These are phyloP conservation scores for Rubroboletus satanas DNA, from an alignment of 768 basidiomycete genomes.

Conservation along the genomic window DNA sequence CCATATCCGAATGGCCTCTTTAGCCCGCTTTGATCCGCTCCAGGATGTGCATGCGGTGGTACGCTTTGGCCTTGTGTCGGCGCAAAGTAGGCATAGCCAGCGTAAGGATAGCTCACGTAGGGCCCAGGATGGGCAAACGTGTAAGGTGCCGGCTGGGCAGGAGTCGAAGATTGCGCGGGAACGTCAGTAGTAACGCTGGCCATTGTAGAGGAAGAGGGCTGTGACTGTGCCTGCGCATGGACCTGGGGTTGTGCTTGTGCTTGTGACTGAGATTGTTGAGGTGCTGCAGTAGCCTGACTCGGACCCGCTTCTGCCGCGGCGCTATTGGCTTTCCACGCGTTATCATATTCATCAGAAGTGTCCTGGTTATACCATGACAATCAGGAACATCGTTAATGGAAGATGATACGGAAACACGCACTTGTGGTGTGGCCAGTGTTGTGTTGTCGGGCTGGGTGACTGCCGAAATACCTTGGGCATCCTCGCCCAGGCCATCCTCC, in stretches of 20 bases:
- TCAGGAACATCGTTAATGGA: not conserved
- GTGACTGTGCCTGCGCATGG: conserved; percentile 16
- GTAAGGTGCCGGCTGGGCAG: conserved; percentile 29
- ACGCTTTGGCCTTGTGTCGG: conserved; percentile 20
- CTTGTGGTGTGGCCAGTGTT: conserved; percentile 26
- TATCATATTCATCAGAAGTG: conserved; percentile 51
- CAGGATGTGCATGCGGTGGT: conserved; percentile 24
- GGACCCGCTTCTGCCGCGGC: conserved; percentile 35
- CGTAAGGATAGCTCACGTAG: conserved; percentile 38
- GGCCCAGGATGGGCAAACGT: conserved; percentile 29
- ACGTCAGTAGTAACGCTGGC: conserved; percentile 18
- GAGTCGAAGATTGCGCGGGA: conserved; percentile 15
- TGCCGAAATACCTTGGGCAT: conserved; percentile 19
- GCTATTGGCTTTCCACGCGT: conserved; percentile 61
- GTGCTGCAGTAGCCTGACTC: conserved; percentile 18
- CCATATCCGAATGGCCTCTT: conserved; percentile 30
- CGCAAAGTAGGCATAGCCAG: conserved; percentile 32
- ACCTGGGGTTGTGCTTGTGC: conserved; percentile 14
- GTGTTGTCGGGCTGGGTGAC: conserved; percentile 23
- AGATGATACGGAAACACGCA: conserved; percentile 9
- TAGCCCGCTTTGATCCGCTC: conserved; percentile 23
- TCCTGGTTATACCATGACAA: conserved; percentile 29
- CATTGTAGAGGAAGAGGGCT: conserved; percentile 21
- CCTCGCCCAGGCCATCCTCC: conserved; percentile 33
- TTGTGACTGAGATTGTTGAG: conserved; percentile 25